Evolutionary conservation across 257 asterid species (phyloP).

Genomic region (Fraxinus anomala): DNA sequence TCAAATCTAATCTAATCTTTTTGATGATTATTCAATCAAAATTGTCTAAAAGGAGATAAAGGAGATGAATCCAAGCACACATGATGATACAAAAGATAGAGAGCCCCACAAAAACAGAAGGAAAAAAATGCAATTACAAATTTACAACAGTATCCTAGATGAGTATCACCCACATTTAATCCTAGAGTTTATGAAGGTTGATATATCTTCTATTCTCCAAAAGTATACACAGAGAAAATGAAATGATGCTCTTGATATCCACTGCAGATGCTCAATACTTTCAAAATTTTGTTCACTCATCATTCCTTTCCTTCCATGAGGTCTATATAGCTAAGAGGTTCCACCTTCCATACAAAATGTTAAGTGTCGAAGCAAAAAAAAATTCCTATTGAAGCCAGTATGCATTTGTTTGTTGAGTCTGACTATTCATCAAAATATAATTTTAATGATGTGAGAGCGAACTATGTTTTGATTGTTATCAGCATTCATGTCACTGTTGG

Average conservation of each 20-base stretch:
- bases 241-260: neutral
- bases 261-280: neutral
- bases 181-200: neutral
- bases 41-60: neutral
- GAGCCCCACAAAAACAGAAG: neutral
- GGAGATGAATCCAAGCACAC: neutral
- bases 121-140: neutral
- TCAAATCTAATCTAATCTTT: neutral
- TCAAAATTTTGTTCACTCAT: neutral
- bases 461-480: neutral
- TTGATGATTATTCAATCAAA: neutral
- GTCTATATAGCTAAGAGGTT: neutral
- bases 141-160: neutral
- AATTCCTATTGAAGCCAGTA: neutral
- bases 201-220: neutral
- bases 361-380: neutral
- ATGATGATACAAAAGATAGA: neutral
- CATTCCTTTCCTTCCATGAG: neutral
- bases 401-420: neutral
- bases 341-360: neutral
- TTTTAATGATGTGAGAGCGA: neutral
- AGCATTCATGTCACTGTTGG: neutral
- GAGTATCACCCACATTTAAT: neutral
- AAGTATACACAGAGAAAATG: neutral
- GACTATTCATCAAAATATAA: neutral